Evolutionary conservation across 352 stramenopile species (phyloP).

Genomic region (Vaucheria bursata): DNA sequence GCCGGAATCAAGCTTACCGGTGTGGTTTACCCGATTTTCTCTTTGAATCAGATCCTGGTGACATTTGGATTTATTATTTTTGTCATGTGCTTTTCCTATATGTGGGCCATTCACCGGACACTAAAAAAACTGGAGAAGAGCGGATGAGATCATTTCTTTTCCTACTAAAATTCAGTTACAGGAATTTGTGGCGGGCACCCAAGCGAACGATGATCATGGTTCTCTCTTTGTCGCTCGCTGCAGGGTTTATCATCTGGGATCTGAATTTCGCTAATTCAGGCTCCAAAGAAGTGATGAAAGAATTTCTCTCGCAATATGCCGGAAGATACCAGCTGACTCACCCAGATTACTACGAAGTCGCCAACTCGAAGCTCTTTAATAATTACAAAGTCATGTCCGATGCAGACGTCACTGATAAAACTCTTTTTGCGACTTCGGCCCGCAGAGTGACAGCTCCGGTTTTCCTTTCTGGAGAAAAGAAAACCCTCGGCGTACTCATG

Average conservation of each 20-base stretch:
- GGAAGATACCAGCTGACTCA: not conserved
- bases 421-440: not conserved
- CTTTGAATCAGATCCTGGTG: not conserved
- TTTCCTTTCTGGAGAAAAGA: conserved; percentile 2
- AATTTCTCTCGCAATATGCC: not conserved
- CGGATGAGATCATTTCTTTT: not conserved
- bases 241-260: not conserved
- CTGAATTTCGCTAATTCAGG: not conserved
- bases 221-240: not conserved
- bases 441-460: not conserved
- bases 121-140: not conserved
- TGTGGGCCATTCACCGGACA: not conserved
- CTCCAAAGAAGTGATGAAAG: not conserved
- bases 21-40: not conserved
- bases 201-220: not conserved
- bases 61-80: not conserved
- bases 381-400: not conserved
- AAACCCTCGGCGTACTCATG: not conserved
- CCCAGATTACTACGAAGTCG: not conserved
- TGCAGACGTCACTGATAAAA: not conserved
- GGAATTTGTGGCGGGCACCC: not conserved
- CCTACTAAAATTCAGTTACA: conserved; percentile 1
- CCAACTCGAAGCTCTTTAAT: not conserved
- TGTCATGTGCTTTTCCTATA: not conserved
- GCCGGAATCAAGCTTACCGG: not conserved